Evolutionary conservation across 2,329 filamentous ascomycete genomes (phyloP), one percentile per base, ranked within the genome.

Genomic region (Trichoderma sp.): DNA sequence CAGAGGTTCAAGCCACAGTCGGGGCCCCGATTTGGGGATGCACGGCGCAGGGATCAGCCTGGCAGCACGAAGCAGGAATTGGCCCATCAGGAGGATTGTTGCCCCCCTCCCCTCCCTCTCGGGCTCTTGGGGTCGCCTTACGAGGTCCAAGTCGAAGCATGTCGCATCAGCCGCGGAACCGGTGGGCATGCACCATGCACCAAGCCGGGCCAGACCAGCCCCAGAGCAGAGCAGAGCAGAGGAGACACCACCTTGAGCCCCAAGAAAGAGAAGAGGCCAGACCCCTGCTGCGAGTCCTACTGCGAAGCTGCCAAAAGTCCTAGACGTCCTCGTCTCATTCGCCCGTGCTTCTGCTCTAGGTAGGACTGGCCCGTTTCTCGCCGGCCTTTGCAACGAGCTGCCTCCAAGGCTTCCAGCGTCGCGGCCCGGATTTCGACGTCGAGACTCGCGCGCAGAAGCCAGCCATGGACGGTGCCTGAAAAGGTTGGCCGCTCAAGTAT

Each of bases 311-410:
- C 71, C 71, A 66, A 68, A 73, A 73, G 72, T 74, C 72, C 72
- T 74, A 74, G 71, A 74, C 67, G 66, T 65, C 44, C 28, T 44
- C 60, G 34, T 71, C 69, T 69, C 69, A 71, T 70, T 73, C 72
- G 71, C 68, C 66, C 57, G 57, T 52, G 50, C 50, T 52, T 34
- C 5, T 39, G 34, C 34, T 39, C 68, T 72, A 71, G 70, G 69
- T 72, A 71, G 70, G 69, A 57, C 64, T 39, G 34, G 34, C 10
- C 34, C 34, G 10, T 14, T 39, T 14, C 51, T 59, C 51, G 24
- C 50, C 48, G 59, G 34, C 34, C 7, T 63, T 66, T 63, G 65
- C 67, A 64, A 39, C 34, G 34, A 73, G 72, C 70, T 73, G 71
- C 72, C 72, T 73, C 72, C 57, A 65, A 66, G 51, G 50, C 63